A percentile compares a stretch with the other conserved stretches of the same genome.
phyloP scores from a whole-genome alignment of 495 filamentous ascomycete genomes.

The Hapsidospora chrysogenum region DNA sequence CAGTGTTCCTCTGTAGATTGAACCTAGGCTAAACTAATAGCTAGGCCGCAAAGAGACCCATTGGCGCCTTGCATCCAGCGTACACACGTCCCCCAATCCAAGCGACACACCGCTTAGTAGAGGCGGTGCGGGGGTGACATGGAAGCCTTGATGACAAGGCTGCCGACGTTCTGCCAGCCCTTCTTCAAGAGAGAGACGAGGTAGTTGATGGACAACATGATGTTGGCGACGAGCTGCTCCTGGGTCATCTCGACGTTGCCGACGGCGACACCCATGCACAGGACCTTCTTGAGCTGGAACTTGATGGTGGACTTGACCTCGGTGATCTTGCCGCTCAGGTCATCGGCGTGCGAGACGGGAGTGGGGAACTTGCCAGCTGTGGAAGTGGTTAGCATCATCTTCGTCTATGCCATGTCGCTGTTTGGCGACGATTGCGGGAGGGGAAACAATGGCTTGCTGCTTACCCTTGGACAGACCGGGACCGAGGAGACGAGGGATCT shows the following conservation, averaged over 20 bases:
- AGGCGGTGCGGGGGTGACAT: slow-evolving; percentile 95
- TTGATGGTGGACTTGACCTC: slow-evolving; percentile 99
- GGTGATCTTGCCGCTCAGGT: slow-evolving; percentile 81
- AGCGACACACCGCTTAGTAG: slow-evolving; percentile 44
- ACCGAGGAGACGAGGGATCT: slow-evolving; percentile 97
- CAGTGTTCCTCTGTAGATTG: too few relatives aligned
- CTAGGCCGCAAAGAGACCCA: neutral
- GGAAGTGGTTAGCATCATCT: slow-evolving; percentile 5
- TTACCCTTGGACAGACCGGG: slow-evolving; percentile 95
- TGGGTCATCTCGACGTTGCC: slow-evolving; percentile 95
- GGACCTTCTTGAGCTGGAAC: slow-evolving; percentile 99
- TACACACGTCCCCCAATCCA: neutral
- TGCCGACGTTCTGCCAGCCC: slow-evolving; percentile 99
- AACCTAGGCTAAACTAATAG: neutral
- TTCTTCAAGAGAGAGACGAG: slow-evolving; percentile 97
- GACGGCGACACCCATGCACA: slow-evolving; percentile 97
- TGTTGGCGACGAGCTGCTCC: slow-evolving; percentile 91
- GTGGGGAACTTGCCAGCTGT: slow-evolving; percentile 97
- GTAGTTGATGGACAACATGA: slow-evolving; percentile 97
- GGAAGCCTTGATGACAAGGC: slow-evolving; percentile 97
- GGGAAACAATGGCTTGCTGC: slow-evolving; percentile 7
- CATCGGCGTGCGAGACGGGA: slow-evolving; percentile 87
- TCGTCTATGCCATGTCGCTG: too few relatives aligned
- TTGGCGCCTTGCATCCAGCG: neutral
- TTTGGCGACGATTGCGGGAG: neutral